A percentile compares a stretch with the other conserved stretches of the same genome.
These are phyloP conservation scores for Plasmodium falciparum DNA, from an alignment of 169 alveolate genomes.

Conservation along the genomic window DNA sequence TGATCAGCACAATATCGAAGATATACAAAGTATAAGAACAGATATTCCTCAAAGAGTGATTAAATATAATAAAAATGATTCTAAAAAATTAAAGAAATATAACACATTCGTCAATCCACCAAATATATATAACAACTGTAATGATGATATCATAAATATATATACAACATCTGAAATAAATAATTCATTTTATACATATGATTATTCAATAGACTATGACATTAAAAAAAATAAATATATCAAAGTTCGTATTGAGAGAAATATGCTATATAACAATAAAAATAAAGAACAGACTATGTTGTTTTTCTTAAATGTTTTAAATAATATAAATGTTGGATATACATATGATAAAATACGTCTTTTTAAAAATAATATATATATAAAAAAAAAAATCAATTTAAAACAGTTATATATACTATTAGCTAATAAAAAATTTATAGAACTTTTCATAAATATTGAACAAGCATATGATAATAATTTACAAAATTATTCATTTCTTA, in stretches of 20 bases:
- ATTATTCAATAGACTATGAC: slow-evolving; percentile 5
- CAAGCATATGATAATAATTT: slow-evolving; percentile 16
- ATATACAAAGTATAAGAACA: no score
- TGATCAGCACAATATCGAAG: no score
- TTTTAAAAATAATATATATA: slow-evolving; percentile 33
- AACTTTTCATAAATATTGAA: slow-evolving; percentile 25
- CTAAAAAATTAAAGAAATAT: no score
- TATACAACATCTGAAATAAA: no score
- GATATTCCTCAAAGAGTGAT: no score
- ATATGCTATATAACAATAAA: slow-evolving; percentile 6
- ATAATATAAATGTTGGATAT: slow-evolving; percentile 35
- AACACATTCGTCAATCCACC: no score
- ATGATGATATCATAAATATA: no score
- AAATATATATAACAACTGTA: no score
- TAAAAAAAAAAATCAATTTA: slow-evolving; percentile 33
- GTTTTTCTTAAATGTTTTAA: slow-evolving; percentile 11
- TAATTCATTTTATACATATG: slow-evolving; percentile 3
- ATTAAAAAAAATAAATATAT: slow-evolving; percentile 24
- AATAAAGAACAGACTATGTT: slow-evolving; percentile 1
- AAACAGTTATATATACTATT: slow-evolving; percentile 25
- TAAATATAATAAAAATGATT: no score
- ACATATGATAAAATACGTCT: slow-evolving; percentile 43
- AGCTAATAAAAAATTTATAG: slow-evolving; percentile 17
- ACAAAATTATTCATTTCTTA: slow-evolving; percentile 14
- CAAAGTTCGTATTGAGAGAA: slow-evolving; percentile 15